A percentile compares a stretch with the other conserved stretches of the same genome.
Evolutionary conservation across 306 rosid genomes (phyloP).

Genomic region (Castanea mollissima): DNA sequence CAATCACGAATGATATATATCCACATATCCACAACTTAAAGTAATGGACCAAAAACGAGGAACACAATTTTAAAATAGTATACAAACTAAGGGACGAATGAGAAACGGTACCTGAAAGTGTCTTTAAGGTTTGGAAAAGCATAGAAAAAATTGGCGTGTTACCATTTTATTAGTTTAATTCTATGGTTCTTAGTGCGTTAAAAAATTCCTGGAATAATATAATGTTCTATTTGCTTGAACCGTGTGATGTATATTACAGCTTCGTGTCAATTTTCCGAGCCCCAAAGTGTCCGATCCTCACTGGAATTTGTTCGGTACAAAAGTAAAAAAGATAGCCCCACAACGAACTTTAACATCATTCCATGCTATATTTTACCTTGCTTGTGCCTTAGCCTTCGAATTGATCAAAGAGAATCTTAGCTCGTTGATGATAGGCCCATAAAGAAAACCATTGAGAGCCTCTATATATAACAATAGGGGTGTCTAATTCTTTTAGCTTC

Average conservation of each 20-base stretch:
- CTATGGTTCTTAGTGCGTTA: no score
- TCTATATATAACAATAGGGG: neutral
- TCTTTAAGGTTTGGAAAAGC: neutral
- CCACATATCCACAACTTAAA: neutral
- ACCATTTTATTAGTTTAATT: no score
- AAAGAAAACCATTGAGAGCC: no score
- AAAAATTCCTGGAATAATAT: no score
- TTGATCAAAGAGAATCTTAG: neutral
- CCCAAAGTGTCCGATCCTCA: neutral
- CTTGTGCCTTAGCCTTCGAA: neutral
- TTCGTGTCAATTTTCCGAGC: neutral
- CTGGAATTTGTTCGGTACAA: neutral
- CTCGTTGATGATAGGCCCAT: neutral
- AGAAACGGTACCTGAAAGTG: neutral
- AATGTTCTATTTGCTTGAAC: no score
- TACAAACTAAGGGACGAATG: neutral
- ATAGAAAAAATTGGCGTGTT: no score
- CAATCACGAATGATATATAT: neutral
- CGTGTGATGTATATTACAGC: neutral
- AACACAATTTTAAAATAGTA: neutral
- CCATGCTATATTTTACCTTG: conserved; percentile 1
- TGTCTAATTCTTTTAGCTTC: neutral
- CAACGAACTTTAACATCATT: neutral
- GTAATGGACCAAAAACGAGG: neutral
- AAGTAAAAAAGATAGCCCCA: neutral